Base-by-base conservation (phyloP, 306 rosid genomes). In the Mimosa bimucronata region DNA sequence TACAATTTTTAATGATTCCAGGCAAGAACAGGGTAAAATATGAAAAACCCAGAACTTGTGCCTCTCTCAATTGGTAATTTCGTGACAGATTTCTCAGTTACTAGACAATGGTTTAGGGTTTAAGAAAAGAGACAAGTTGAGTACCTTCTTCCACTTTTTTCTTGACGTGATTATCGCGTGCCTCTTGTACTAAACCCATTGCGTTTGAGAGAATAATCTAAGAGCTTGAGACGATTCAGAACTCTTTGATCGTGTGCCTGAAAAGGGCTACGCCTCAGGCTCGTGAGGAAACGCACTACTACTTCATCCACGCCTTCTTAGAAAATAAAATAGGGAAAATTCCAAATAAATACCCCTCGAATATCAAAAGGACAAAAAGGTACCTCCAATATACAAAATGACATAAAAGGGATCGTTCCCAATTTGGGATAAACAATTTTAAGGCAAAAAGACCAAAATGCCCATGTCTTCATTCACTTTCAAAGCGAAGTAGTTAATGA, bases 101-200 rank as follows among this genome's bases (percentile, higher is more conserved):
- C 5, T 46, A 75, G 61, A 74, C 21, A 30, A 79, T 25, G 66
- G 77, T 61, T 76, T 74, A 83, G 81, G 88, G 79, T 80, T 88
- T 71, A 34, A 15, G 71, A 66, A 10, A 45, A 23, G 65, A 34
- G 46, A 31, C 52, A 25, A 11, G 28, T 19, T 2, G 16, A 5
- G 60, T 80, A 95, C 98, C 99, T 93, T 91, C 98, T 85, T 93
- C 99, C 2, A 87, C 99, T 80, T 95, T 95, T 97, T 95, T 95
- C 96, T 95, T 95, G 57, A 93, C 99, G 73, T 93, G 98, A 87
- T 95, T 95, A 64, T 93, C 87, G 42, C 98, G 97, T 55, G 99
- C 99, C 60, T 95, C 92, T 81, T 93, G 90, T 42, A 93, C 40
- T 82, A 82, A 88, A 7, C 99, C 96, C 99, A 93, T 95, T 57